Evolutionary conservation across 148 eudicot species (phyloP), one percentile per base, ranked within the genome.

Genomic region (Chenopodium formosanum): DNA sequence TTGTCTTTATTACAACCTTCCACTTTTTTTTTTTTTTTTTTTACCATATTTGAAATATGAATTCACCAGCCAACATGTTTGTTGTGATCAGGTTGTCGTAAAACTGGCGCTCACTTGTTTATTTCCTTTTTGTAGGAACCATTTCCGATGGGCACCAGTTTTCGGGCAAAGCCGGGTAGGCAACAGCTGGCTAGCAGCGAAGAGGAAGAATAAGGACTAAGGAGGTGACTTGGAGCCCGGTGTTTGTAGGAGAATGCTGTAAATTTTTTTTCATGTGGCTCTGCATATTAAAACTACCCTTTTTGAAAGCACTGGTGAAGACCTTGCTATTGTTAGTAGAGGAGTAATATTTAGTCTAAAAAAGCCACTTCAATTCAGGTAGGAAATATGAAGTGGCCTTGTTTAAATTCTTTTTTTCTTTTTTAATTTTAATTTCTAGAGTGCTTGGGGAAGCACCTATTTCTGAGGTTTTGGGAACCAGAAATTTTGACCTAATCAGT

Each of bases 111-210:
- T 48, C 37, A 78, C 32, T 17, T 76, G 12, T 4, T 44, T 37
- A 16, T 34, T 25, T 68, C 17, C 31, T 63, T 74, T 60, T 56
- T 80, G 76, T 37, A 92, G 97, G 97, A 92, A 85, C 94, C 94
- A 63, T 92, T 92, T 83, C 94, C 96, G 1, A 82, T 84, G 74
- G 87, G 91, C 20, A 83, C 80, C 74, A 87, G 78, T 81, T 83
- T 86, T 53, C 89, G 91, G 62, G 44, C 82, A 29, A 92, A 88
- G 73, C 78, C 88, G 68, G 89, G 87, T 65, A 81, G 86, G 83
- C 77, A 81, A 27, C 86, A 77, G 44, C 78, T 62, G 25, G 52
- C 66, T 25, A 74, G 86, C 56, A 78, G 80, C n/a, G 86, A 84
- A 70, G 86, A 84, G 8, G 86, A 84, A 27, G 86, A 81, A 73